These are phyloP conservation scores for Talaromyces sp. DNA, from an alignment of 2,329 filamentous ascomycete species.

Conservation along the genomic window DNA sequence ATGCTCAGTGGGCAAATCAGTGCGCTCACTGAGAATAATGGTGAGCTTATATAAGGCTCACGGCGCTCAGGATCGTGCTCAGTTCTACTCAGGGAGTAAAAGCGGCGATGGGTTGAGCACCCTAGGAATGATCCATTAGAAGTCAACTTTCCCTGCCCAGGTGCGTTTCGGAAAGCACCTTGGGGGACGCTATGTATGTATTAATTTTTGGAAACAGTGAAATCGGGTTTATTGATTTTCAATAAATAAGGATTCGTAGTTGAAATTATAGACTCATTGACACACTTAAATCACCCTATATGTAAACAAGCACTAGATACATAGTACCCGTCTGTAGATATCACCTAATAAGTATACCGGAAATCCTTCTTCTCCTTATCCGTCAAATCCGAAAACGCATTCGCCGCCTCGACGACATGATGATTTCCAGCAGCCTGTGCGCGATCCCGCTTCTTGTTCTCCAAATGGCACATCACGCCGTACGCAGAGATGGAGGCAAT, in stretches of 20 bases:
- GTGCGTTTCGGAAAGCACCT: not conserved
- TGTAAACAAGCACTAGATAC: not conserved
- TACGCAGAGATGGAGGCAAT: conserved; percentile 23
- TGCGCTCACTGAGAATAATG: too few species aligned
- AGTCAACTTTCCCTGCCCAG: too few species aligned
- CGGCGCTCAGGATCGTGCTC: too few species aligned
- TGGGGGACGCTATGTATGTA: not conserved
- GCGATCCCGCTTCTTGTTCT: conserved; percentile 23
- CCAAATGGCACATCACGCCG: conserved; percentile 23
- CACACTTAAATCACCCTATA: not conserved
- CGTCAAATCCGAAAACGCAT: conserved; percentile 25
- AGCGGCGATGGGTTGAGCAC: too few species aligned
- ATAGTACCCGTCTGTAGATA: not conserved
- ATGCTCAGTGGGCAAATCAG: too few species aligned
- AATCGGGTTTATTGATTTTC: too few species aligned
- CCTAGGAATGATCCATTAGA: not conserved
- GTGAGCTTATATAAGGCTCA: too few species aligned
- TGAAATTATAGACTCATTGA: not conserved
- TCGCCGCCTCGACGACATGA: conserved; percentile 14
- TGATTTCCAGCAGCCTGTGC: conserved; percentile 3
- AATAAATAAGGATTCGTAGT: too few species aligned
- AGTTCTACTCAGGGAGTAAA: too few species aligned
- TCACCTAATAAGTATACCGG: conserved; percentile 24
- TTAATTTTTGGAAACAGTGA: not conserved
- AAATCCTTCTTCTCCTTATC: conserved; percentile 26